Base-by-base conservation (phyloP, 495 filamentous ascomycete genomes). In the Aspergillus carlsbadensis region DNA sequence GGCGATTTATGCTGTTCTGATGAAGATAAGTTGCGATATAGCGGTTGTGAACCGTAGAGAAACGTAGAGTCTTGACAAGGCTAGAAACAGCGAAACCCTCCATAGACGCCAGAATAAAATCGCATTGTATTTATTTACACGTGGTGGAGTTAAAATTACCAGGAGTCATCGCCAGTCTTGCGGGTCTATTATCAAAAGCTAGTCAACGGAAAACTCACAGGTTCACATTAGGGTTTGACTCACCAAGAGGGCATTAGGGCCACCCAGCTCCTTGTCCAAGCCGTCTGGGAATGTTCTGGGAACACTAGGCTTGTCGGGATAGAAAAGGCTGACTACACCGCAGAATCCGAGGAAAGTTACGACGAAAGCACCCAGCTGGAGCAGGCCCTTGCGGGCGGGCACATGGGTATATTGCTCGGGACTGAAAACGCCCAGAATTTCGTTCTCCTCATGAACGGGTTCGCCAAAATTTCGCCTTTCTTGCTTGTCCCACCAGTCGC, bases 401-500 rank as follows among this genome's bases (percentile, higher is more conserved):
- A 87, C 83, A 76, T 94, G 92, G 21, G 84, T 92, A 74, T 99
- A 98, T 61, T 92, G 88, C 65, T 96, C 84, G 2, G 89, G 83
- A 47, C 88, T 87, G 76, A 99, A 93, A 53, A 96, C 86, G 65
- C 93, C 92, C 18, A 98, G 80, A 51, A 96, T 85, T 70, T 99
- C 95, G 67, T 98, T 87, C 72, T 99, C 95, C 74, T 99, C 95
- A 71, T 99, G 93, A 24, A 96, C 84, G 4, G 92, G 88, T 73
- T 99, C 95, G 65, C 91, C 91, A 63, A 86, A 99, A 78, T 98
- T 96, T 55, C 92, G 86, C 63, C 92, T 88, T 70, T 96, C 93
- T 68, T 98, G 92, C 78, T 91, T 88, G 72, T 98, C 92, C 93
- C 93, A 98, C 91, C 92, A 98, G 69, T 91, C 88, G 63, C 74